phyloP scores from a whole-genome alignment of 495 filamentous ascomycete species.

The Trichocladium uniseriatum region DNA sequence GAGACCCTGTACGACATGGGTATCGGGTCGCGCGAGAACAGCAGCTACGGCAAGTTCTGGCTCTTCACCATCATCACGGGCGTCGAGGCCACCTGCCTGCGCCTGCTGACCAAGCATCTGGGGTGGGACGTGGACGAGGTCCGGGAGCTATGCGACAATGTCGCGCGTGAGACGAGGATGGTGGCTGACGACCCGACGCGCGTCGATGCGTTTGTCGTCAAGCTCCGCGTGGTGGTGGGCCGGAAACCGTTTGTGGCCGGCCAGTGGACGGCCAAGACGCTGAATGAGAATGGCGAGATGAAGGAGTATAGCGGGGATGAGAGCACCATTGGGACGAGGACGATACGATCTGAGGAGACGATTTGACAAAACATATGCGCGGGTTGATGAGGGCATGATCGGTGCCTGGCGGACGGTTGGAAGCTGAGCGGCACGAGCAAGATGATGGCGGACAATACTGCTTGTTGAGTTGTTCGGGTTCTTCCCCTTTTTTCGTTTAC shows the following conservation, averaged over 20 bases:
- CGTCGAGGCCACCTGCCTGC: slow-evolving; percentile 52
- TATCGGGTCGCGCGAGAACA: slow-evolving; percentile 45
- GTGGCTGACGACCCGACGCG: slow-evolving; percentile 35
- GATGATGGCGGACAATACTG: background rate
- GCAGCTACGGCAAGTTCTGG: slow-evolving; percentile 54
- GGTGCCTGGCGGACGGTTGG: too few relatives aligned
- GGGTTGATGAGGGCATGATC: too few relatives aligned
- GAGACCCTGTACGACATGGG: slow-evolving; percentile 49
- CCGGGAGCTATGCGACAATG: slow-evolving; percentile 44
- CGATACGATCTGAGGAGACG: slow-evolving; percentile 12
- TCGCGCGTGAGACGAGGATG: slow-evolving; percentile 42
- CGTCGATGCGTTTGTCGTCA: slow-evolving; percentile 34
- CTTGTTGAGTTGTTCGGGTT: background rate
- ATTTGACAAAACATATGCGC: slow-evolving; percentile 2
- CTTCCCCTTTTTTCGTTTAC: background rate
- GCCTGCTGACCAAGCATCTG: slow-evolving; percentile 50
- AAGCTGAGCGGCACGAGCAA: background rate
- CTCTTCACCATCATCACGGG: slow-evolving; percentile 55
- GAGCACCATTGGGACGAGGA: slow-evolving; percentile 22
- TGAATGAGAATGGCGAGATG: slow-evolving; percentile 20
- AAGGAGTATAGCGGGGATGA: slow-evolving; percentile 22
- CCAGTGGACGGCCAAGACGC: slow-evolving; percentile 19
- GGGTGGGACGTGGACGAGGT: slow-evolving; percentile 49
- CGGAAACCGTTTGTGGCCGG: slow-evolving; percentile 41
- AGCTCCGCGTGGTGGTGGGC: slow-evolving; percentile 46